Evolutionary conservation across 306 rosid genomes (phyloP), one percentile per base, ranked within the genome.

Genomic region (apple (Malus domestica)): DNA sequence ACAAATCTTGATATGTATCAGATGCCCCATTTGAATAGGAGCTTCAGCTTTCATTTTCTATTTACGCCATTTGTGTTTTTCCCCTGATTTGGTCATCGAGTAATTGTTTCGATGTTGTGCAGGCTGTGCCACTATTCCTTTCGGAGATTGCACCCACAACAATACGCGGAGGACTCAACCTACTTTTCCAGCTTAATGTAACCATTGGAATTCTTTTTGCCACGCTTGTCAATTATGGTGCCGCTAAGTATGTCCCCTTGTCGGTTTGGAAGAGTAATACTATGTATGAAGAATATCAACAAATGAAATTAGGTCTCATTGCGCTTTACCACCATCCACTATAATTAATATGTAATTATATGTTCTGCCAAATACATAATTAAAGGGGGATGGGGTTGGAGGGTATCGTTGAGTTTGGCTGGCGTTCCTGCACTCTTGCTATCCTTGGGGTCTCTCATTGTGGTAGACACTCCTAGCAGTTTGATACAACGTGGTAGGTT

Each of bases 361-460:
- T 16, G 51, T 6, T 74, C n/a, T 61, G 59, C 69, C 46, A 45
- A 49, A 74, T 13, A 61, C 60, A 74, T 29, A 19, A 30, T 70
- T 70, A 71, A 79, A 51, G 97, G 93, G 8, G 97, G 93, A 70
- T 91, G 98, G 98, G 98, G 98, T 11, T 91, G 98, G 98, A 85
- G 98, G 75, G 6, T 94, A 12, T 94, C 98, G 4, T 71, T 94
- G 54, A 97, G 98, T 22, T 57, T 94, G 73, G 95, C 91, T 1
- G 98, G 97, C 1, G 74, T 94, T 52, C 97, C 97, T 1, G 94
- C 98, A 3, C 62, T 85, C 14, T 80, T 94, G 5, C 83, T 94
- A 0, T 91, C 97, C 1, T 3, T 91, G 40, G 97, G 98, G 3
- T 87, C 98, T 23, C 78, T 85, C 15, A 9, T 94, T 55, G 96